These are phyloP conservation scores for Fusarium palustre DNA, from an alignment of 2,329 filamentous ascomycete genomes.

Conservation along the genomic window DNA sequence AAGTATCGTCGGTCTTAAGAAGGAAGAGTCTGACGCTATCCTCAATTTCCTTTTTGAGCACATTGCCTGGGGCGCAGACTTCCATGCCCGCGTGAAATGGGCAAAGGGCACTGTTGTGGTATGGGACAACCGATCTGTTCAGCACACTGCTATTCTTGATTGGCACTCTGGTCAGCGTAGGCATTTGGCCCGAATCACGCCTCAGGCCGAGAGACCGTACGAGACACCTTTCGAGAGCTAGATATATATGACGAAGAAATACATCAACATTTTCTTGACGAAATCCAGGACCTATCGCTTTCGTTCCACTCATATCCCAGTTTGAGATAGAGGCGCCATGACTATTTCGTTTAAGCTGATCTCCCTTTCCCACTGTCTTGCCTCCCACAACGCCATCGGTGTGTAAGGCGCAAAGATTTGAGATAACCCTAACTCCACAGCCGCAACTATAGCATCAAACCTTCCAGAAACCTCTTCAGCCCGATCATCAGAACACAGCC, in stretches of 20 bases:
- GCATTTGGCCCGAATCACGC: slow-evolving; percentile 84
- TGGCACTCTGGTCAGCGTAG: slow-evolving; percentile 83
- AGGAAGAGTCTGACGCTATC: slow-evolving; percentile 83
- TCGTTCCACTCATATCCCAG: neutral
- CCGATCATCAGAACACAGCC: neutral
- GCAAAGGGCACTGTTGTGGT: slow-evolving; percentile 82
- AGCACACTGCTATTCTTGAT: slow-evolving; percentile 83
- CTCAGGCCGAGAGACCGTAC: slow-evolving; percentile 81
- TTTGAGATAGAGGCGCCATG: neutral
- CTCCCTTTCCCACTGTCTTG: neutral
- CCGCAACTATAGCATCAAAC: neutral
- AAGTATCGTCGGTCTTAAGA: slow-evolving; percentile 83
- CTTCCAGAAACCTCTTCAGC: neutral
- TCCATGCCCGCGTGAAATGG: slow-evolving; percentile 82
- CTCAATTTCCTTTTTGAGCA: slow-evolving; percentile 76
- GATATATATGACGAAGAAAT: neutral
- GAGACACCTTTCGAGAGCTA: slow-evolving; percentile 68
- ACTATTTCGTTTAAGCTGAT: neutral
- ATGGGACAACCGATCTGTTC: slow-evolving; percentile 86
- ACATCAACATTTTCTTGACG: neutral
- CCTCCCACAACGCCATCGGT: neutral
- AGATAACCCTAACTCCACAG: neutral
- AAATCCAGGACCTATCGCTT: neutral
- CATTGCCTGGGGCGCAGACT: slow-evolving; percentile 68
- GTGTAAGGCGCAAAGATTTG: neutral